Evolutionary conservation across 495 filamentous ascomycete species (phyloP).

Genomic region (Xylaria palmicola): DNA sequence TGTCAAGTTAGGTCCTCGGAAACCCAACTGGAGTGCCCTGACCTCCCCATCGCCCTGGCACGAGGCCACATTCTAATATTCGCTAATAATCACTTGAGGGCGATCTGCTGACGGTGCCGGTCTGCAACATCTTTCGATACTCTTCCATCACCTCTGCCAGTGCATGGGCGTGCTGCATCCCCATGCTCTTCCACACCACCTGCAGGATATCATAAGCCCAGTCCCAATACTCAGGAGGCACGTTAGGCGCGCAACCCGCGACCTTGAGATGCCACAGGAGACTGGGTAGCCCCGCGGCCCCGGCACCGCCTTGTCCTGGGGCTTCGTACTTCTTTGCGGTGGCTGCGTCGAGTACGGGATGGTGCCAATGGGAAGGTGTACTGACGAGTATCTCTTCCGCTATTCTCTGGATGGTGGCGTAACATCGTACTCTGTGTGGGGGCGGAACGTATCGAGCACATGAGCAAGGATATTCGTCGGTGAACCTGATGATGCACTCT

Average conservation of each 20-base stretch:
- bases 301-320: conserved; percentile 38
- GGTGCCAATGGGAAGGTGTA: conserved; percentile 46
- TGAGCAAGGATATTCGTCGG: conserved; percentile 32
- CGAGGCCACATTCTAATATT: too few species aligned
- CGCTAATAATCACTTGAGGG: neutral
- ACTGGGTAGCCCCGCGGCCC: conserved; percentile 42
- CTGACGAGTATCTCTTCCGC: conserved; percentile 44
- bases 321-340: conserved; percentile 32
- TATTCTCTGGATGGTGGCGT: conserved; percentile 30
- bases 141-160: conserved; percentile 35
- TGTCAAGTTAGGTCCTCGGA: too few species aligned
- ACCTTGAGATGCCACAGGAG: conserved; percentile 42
- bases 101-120: neutral
- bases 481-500: conserved; percentile 47
- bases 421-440: conserved; percentile 33
- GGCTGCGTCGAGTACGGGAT: conserved; percentile 32
- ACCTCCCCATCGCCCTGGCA: too few species aligned
- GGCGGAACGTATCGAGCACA: conserved; percentile 35
- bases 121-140: conserved; percentile 19
- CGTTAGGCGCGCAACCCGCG: conserved; percentile 43
- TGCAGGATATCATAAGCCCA: conserved; percentile 41
- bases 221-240: conserved; percentile 33
- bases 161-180: conserved; percentile 44
- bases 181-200: conserved; percentile 43
- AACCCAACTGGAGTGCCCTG: too few species aligned